These are phyloP conservation scores for Thalia dealbata DNA, from an alignment of 176 grass and related monocot species.

Conservation along the genomic window DNA sequence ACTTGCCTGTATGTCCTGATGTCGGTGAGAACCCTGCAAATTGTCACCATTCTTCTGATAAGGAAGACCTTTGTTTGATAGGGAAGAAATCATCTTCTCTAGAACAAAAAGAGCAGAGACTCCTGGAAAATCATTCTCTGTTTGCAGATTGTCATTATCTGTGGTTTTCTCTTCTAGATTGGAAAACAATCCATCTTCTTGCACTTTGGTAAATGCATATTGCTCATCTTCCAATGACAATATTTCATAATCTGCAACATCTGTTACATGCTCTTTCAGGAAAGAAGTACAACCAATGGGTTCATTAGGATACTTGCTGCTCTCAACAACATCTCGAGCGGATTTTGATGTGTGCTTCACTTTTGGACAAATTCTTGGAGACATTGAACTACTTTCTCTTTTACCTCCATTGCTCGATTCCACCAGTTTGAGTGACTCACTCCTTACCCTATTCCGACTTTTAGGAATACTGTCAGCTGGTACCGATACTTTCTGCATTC, in stretches of 20 bases:
- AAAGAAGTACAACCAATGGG: conserved; percentile 18
- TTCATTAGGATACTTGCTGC: conserved; percentile 21
- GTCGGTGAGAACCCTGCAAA: too few relatives aligned
- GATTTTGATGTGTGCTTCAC: conserved; percentile 20
- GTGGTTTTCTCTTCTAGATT: background rate
- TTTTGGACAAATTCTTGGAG: conserved; percentile 42
- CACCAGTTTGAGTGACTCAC: conserved; percentile 16
- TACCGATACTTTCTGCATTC: conserved; percentile 36
- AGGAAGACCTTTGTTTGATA: background rate
- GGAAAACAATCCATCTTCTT: background rate
- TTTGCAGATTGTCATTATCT: background rate
- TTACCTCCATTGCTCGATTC: conserved; percentile 15
- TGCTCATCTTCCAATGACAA: background rate
- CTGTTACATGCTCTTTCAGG: background rate
- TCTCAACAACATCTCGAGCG: conserved; percentile 13
- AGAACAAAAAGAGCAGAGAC: background rate
- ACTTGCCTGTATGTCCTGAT: background rate
- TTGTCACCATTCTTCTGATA: background rate
- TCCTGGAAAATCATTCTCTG: conserved; percentile 1
- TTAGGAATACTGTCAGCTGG: conserved; percentile 33
- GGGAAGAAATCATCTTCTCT: background rate
- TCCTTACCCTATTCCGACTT: conserved; percentile 12
- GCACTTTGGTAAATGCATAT: background rate
- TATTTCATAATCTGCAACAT: background rate
- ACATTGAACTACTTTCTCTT: conserved; percentile 26